Evolutionary conservation across 2,329 filamentous ascomycete genomes (phyloP).

Genomic region (Fusarium bactridioides): DNA sequence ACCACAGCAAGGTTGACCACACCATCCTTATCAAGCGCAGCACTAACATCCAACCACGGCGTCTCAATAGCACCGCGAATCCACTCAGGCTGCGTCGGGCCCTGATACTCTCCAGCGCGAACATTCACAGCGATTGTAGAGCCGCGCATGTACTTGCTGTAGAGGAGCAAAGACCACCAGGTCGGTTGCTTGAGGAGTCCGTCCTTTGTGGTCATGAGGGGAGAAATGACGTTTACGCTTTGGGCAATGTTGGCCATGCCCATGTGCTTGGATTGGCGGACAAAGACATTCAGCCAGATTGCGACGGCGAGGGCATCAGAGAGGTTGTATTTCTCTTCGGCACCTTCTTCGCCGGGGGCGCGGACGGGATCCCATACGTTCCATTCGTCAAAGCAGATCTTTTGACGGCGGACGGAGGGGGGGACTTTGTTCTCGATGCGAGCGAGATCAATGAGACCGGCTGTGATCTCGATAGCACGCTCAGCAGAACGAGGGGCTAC

Average conservation of each 20-base stretch:
- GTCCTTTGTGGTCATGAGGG: conserved; percentile 73
- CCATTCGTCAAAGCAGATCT: conserved; percentile 86
- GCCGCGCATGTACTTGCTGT: conserved; percentile 70
- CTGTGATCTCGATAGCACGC: conserved; percentile 75
- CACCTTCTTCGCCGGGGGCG: conserved; percentile 74
- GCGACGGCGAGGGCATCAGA: conserved; percentile 79
- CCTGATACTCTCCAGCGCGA: conserved; percentile 68
- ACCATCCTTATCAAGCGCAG: conserved; percentile 64
- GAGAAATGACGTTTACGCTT: conserved; percentile 79
- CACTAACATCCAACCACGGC: conserved; percentile 75
- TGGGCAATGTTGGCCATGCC: conserved; percentile 85
- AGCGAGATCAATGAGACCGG: conserved; percentile 75
- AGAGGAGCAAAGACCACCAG: conserved; percentile 75
- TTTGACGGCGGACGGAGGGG: conserved; percentile 65
- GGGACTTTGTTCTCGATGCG: conserved; percentile 73
- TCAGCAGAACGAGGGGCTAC: conserved; percentile 72
- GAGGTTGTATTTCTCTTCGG: conserved; percentile 77
- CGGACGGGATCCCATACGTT: conserved; percentile 81
- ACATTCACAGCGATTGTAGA: conserved; percentile 73
- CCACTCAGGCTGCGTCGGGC: conserved; percentile 72
- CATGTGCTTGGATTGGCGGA: conserved; percentile 73
- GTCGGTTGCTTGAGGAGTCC: conserved; percentile 76
- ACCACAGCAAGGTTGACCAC: conserved; percentile 74
- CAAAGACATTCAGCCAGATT: conserved; percentile 78
- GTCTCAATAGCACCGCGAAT: conserved; percentile 71